These are phyloP conservation scores for Sordariomycetes sp. DNA, from an alignment of 2,329 filamentous ascomycete genomes.

Conservation along the genomic window DNA sequence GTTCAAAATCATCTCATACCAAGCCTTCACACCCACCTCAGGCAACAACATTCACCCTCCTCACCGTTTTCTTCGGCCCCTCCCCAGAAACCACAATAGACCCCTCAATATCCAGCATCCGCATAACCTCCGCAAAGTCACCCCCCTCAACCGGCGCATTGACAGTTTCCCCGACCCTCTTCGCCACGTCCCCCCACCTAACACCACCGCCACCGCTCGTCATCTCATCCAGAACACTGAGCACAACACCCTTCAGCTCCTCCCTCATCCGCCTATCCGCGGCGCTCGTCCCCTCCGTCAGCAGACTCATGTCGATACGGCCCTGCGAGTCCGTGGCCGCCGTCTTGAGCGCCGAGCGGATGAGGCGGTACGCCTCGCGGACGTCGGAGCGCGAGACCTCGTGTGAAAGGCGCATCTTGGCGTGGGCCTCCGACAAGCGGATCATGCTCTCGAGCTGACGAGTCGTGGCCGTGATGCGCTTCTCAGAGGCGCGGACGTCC, in stretches of 20 bases:
- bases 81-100: constrained; percentile 70
- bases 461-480: constrained; percentile 94
- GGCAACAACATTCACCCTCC: constrained; percentile 51
- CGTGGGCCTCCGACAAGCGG: constrained; percentile 87
- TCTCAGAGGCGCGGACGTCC: constrained; percentile 75
- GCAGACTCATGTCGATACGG: constrained; percentile 88
- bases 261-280: constrained; percentile 72
- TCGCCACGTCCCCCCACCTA: constrained; percentile 66
- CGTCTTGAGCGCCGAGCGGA: constrained; percentile 89
- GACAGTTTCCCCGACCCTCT: constrained; percentile 56
- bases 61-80: constrained; percentile 67
- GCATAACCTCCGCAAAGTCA: constrained; percentile 75
- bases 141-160: constrained; percentile 58
- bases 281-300: constrained; percentile 87
- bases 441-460: constrained; percentile 98
- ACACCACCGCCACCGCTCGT: constrained; percentile 54
- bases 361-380: constrained; percentile 78
- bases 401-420: constrained; percentile 81
- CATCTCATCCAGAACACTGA: constrained; percentile 70
- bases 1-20: background rate
- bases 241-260: constrained; percentile 62
- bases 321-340: constrained; percentile 90
- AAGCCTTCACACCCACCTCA: constrained; percentile 5
- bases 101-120: constrained; percentile 73
- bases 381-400: constrained; percentile 75